Conservation (phyloP, 306 rosid species). For the Dalbergia cochinchinensis region DNA sequence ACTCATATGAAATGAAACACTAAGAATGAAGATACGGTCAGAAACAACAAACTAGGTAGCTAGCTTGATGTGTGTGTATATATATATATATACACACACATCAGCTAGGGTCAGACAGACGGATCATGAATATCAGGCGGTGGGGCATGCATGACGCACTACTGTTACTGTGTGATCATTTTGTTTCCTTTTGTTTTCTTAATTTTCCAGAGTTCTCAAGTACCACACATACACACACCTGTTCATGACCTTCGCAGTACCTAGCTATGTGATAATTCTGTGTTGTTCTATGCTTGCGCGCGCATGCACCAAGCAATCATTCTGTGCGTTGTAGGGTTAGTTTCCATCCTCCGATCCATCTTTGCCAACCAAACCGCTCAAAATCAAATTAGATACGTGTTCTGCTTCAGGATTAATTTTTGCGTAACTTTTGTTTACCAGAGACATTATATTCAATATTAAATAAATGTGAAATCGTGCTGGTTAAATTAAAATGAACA, state of each 20-base stretch:
- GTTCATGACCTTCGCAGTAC: conserved; percentile 40
- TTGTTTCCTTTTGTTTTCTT: conserved; percentile 33
- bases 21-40: background rate
- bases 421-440: background rate
- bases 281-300: conserved; percentile 58
- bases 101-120: conserved; percentile 39
- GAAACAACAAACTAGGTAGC: conserved; percentile 3
- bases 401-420: background rate
- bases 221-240: conserved; percentile 33
- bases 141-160: conserved; percentile 37
- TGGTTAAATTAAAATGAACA: no score
- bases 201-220: conserved; percentile 42
- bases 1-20: conserved; percentile 16
- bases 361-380: background rate
- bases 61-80: no score
- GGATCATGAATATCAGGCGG: conserved; percentile 44
- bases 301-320: conserved; percentile 70
- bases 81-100: conserved; percentile 23
- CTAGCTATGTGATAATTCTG: conserved; percentile 50
- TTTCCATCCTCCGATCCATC: background rate
- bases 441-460: background rate
- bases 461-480: background rate
- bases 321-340: conserved; percentile 49
- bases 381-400: background rate
- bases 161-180: conserved; percentile 50